phyloP scores from a whole-genome alignment of 352 stramenopile genomes.

The Globisporangium spinosum region DNA sequence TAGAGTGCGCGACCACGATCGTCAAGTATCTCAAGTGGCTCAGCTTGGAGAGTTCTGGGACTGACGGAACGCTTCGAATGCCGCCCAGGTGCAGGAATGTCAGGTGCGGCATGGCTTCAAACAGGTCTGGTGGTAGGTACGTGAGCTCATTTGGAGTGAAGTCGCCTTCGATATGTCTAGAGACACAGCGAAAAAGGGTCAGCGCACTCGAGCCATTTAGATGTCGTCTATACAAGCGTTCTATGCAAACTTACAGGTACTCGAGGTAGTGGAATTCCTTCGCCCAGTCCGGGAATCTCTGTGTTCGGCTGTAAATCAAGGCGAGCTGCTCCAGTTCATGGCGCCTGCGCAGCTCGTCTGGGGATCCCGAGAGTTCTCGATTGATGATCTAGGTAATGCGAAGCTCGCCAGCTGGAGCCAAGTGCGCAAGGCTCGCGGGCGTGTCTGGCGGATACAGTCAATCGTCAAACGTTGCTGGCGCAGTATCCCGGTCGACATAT shows the following conservation, averaged over 20 bases:
- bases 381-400: slow-evolving; percentile 29
- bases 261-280: slow-evolving; percentile 11
- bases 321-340: slow-evolving; percentile 19
- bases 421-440: slow-evolving; percentile 6
- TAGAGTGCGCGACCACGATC: background rate
- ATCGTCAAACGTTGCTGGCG: slow-evolving; percentile 9
- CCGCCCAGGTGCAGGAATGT: slow-evolving; percentile 2
- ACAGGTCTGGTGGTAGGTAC: slow-evolving; percentile 1
- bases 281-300: slow-evolving; percentile 10
- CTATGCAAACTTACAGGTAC: slow-evolving; percentile 7
- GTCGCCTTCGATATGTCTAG: slow-evolving; percentile 23
- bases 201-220: background rate
- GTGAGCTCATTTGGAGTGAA: slow-evolving; percentile 11
- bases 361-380: slow-evolving; percentile 14
- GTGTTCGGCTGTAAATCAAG: slow-evolving; percentile 8
- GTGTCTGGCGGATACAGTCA: slow-evolving; percentile 19
- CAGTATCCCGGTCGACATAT: slow-evolving; percentile 19
- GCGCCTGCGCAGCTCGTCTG: slow-evolving; percentile 17
- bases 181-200: background rate
- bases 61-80: background rate
- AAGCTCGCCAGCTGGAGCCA: slow-evolving; percentile 17
- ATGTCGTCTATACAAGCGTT: background rate
- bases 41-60: slow-evolving; percentile 3
- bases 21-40: background rate
- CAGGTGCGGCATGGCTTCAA: slow-evolving; percentile 5